Base-by-base conservation (phyloP, 2,329 filamentous ascomycete species). In the Xylariaceae sp. region DNA sequence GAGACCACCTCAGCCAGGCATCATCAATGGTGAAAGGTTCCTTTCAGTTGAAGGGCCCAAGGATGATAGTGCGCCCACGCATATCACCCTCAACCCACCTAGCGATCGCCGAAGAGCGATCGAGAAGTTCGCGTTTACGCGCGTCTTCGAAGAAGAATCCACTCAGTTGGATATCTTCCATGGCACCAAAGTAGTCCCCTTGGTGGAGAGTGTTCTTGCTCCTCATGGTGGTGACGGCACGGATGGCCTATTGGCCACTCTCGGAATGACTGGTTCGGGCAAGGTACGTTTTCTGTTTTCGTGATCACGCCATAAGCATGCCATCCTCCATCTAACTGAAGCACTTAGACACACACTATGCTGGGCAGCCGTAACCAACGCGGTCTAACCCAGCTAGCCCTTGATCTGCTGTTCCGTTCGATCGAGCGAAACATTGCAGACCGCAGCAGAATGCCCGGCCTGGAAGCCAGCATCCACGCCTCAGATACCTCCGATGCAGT, bases 191-290 rank as follows among this genome's bases (percentile, higher is more conserved):
- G 84, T 96, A 50, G 77, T 88, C 11, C 81, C 85, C 0, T 78
- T 97, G 49, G 82, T 97, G 5, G 87, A 93, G 68, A 91, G 90
- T 17, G 92, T 96, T 2, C 72, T 99, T 48, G 88, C 88, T 5
- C 81, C 83, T 18, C 78, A 84, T 50, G 87, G 88, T 39, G 84
- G 87, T 54, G 88, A 94, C 64, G 91, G 92, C 15, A 88, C 91
- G 65, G 93, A 97, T 80, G 92, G 90, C 8, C 77, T 97, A 58
- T 78, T 99, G 56, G 94, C 94, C 35, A 97, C 94, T 5, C 75
- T 99, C 59, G 94, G 94, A 13, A 92, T 97, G 49, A 97, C 93
- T 6, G 94, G 94, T 10, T 97, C 92, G 53, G 94, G 94, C 73
- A 99, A 99, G 86, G 93, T 96, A 68, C 53, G 69, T 60, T n/a